These are phyloP conservation scores for Quercus phellos DNA, from an alignment of 331 rosid species.

Conservation along the genomic window DNA sequence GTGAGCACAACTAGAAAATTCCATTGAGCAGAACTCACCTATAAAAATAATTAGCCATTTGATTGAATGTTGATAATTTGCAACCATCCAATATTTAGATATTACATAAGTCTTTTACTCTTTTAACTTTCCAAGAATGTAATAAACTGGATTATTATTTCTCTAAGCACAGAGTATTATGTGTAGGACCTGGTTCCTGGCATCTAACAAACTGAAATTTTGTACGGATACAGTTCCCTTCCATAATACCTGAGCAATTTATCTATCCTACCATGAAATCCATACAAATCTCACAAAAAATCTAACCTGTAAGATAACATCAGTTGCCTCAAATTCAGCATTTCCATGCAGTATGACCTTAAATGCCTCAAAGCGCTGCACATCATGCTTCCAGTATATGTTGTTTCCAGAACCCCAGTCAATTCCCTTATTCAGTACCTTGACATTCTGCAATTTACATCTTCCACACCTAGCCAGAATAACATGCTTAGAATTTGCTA, in stretches of 20 bases:
- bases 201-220: neutral
- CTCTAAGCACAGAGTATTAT: neutral
- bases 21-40: neutral
- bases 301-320: slow-evolving; percentile 72
- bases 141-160: neutral
- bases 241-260: neutral
- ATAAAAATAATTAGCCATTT: neutral
- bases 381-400: slow-evolving; percentile 78
- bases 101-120: neutral
- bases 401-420: slow-evolving; percentile 65
- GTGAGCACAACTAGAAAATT: neutral
- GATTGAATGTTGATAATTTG: slow-evolving; percentile 4
- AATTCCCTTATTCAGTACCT: slow-evolving; percentile 74
- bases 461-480: slow-evolving; percentile 75
- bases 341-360: slow-evolving; percentile 77
- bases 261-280: slow-evolving; percentile 21
- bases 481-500: slow-evolving; percentile 11
- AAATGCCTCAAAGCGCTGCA: slow-evolving; percentile 61
- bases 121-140: neutral
- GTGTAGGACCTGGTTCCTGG: neutral
- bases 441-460: slow-evolving; percentile 81
- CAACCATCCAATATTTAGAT: neutral
- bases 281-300: slow-evolving; percentile 5
- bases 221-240: neutral
- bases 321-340: slow-evolving; percentile 91